Conservation (phyloP, 352 stramenopile species). For the Phytophthora colocasiae region DNA sequence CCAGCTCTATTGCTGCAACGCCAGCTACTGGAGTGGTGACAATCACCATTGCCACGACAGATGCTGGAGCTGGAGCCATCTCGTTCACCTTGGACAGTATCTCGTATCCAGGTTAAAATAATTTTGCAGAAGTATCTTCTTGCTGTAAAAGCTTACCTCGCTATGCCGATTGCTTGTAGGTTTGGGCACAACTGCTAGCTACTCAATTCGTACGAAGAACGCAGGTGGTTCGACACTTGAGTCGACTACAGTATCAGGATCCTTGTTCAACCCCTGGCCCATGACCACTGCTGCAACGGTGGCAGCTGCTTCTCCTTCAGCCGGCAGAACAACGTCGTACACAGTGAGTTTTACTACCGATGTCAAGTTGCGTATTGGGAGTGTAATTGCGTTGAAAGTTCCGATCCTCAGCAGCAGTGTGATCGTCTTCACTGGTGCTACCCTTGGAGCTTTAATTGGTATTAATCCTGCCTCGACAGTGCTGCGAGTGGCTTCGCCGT, state of each 20-base stretch:
- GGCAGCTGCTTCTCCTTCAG: constrained; percentile 31
- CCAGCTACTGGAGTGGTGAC: constrained; percentile 37
- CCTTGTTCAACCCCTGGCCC: constrained; percentile 32
- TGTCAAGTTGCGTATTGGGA: constrained; percentile 48
- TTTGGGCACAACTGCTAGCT: constrained; percentile 43
- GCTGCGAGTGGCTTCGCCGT: constrained; percentile 38
- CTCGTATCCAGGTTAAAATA: constrained; percentile 56
- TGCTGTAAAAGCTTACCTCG: neutral
- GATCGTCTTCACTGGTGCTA: constrained; percentile 40
- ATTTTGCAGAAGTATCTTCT: neutral
- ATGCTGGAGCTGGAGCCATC: constrained; percentile 34
- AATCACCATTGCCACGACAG: constrained; percentile 41
- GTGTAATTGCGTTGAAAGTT: constrained; percentile 56
- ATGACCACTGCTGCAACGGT: constrained; percentile 42
- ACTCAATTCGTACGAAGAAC: constrained; percentile 49
- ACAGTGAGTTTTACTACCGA: constrained; percentile 52
- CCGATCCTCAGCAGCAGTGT: constrained; percentile 45
- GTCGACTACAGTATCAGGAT: constrained; percentile 36
- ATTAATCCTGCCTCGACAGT: constrained; percentile 43
- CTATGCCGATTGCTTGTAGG: constrained; percentile 29
- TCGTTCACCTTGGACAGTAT: constrained; percentile 62
- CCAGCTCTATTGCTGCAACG: constrained; percentile 36
- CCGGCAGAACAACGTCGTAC: constrained; percentile 41
- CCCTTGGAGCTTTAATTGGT: constrained; percentile 22
- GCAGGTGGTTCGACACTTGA: constrained; percentile 43